Evolutionary conservation across 495 filamentous ascomycete species (phyloP).

Genomic region (Hypoxylon trugodes): DNA sequence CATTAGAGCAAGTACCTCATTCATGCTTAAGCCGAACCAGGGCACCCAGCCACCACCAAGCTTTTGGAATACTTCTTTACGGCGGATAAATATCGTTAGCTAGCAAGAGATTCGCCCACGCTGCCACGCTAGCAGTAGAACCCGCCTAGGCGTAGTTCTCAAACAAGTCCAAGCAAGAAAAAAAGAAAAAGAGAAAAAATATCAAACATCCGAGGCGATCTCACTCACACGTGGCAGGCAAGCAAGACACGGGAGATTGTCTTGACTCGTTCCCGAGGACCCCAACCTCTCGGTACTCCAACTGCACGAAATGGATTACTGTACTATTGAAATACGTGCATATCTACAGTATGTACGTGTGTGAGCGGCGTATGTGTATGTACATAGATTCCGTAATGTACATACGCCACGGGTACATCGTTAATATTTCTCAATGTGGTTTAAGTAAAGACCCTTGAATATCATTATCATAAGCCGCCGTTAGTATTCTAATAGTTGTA

Average conservation of each 20-base stretch:
- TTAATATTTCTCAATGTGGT: constrained; percentile 1
- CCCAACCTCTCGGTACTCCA: constrained; percentile 28
- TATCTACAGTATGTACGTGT: neutral
- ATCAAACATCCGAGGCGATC: constrained; percentile 30
- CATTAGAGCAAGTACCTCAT: constrained; percentile 13
- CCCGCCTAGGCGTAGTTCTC: constrained; percentile 16
- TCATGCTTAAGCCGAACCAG: constrained; percentile 14
- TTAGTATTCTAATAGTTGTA: constrained; percentile 10
- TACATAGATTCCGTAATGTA: neutral
- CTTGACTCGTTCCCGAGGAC: constrained; percentile 25
- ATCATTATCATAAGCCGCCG: neutral
- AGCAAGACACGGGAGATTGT: constrained; percentile 36
- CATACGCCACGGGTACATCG: neutral
- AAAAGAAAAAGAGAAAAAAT: constrained; percentile 12
- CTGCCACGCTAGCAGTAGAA: constrained; percentile 8
- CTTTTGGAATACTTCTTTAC: constrained; percentile 13
- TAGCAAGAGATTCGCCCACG: constrained; percentile 3
- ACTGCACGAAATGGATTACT: constrained; percentile 35
- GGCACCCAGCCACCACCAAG: constrained; percentile 11
- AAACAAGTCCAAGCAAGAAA: neutral
- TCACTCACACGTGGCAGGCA: constrained; percentile 39
- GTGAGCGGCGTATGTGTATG: neutral
- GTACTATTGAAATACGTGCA: constrained; percentile 17
- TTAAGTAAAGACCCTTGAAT: neutral
- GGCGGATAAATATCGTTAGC: neutral